These are phyloP conservation scores for Colletotrichum endophyticum DNA, from an alignment of 2,329 filamentous ascomycete genomes.

Conservation along the genomic window DNA sequence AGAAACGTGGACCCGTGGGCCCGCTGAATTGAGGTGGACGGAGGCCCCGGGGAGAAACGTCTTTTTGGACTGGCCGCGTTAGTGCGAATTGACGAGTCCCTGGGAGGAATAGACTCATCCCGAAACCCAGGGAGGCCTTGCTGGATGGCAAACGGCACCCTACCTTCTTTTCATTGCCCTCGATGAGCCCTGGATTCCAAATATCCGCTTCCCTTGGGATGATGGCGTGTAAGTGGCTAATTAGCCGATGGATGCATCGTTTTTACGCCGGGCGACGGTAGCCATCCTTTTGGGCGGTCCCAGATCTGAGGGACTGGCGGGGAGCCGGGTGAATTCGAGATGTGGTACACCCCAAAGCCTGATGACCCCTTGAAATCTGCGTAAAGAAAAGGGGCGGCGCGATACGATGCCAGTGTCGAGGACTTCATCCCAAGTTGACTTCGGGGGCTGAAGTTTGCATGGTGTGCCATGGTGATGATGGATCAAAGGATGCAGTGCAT, in stretches of 20 bases:
- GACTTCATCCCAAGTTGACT: not conserved
- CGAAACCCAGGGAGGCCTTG: not conserved
- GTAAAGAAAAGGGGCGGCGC: not conserved
- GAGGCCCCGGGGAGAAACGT: not conserved
- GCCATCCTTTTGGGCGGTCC: not conserved
- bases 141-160: not conserved
- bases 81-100: not conserved
- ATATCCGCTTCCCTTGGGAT: not conserved
- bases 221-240: not conserved
- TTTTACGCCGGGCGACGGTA: not conserved
- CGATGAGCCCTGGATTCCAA: not conserved
- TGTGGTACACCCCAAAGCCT: not conserved
- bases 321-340: conserved; percentile 5
- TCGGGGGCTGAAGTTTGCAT: not conserved
- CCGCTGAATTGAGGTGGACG: not conserved
- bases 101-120: not conserved
- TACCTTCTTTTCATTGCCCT: not conserved
- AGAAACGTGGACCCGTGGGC: not conserved
- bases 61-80: not conserved
- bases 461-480: not conserved
- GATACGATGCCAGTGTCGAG: not conserved
- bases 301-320: not conserved
- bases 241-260: not conserved
- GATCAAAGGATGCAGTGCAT: not conserved
- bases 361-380: not conserved